Base-by-base conservation (phyloP, 768 basidiomycete species). In the Amanita rubescens region DNA sequence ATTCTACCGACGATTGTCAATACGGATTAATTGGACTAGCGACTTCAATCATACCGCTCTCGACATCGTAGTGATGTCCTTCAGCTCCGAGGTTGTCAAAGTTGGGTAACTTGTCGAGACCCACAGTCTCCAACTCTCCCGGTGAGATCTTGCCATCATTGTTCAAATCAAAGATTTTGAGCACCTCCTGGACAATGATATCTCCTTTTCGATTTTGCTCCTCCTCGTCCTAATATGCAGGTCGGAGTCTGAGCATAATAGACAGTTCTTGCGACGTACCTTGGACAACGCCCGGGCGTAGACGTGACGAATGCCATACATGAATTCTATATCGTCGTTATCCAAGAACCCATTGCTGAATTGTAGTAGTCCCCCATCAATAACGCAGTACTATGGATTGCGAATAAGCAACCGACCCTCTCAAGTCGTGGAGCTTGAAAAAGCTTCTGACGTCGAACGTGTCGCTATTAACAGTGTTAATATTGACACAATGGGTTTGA, bases 241-340 rank as follows among this genome's bases (percentile, higher is more conserved):
- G 30, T 44, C 37, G 22, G 43, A 44, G 43, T 2, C 3, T 24
- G 20, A 25, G 19, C 10, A 49, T 6, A 30, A 33, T 24, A 17
- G 22, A 34, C 24, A 15, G 11, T 54, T 14, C n/a, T 24, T 15
- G 19, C 10, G 10, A 24, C 32, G 22, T 54, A 79, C 87, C 76
- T 82, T 85, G 30, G 84, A 89, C 69, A 86, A 81, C 71, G 85
- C 85, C 73, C 85, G 85, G 41, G 85, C 88, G 65, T 87, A 90
- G 53, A 92, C 77, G 63, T 97, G 94, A 67, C 96, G 93, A 7
- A 97, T 87, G 50, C 95, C 95, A 59, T 99, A 99, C 35, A 99
- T 83, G 17, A 94, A 93, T 68, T 96, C 88, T 56, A 99, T 87
- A 67, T 99, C 95, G 51, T 84, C 84, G 55, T 75, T 74, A 65